Conservation (phyloP, 306 rosid genomes). For the Quercus cerris region DNA sequence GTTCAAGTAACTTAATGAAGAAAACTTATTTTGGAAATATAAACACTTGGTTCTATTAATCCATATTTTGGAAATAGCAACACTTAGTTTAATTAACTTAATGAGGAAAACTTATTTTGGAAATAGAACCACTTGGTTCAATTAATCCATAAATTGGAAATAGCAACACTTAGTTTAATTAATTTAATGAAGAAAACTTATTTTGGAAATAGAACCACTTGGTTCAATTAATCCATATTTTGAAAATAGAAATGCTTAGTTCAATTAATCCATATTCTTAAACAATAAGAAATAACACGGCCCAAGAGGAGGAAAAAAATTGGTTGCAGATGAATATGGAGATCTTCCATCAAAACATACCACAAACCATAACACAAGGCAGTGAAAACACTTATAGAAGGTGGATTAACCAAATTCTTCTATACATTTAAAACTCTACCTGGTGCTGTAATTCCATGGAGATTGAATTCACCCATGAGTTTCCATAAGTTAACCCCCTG, state of each 20-base stretch:
- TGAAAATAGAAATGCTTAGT: background rate
- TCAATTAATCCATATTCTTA: background rate
- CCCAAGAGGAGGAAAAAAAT: background rate
- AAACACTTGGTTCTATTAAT: too few species aligned
- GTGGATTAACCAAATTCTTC: background rate
- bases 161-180: background rate
- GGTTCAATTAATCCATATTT: background rate
- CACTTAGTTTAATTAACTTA: background rate
- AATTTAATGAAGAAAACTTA: background rate
- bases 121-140: background rate
- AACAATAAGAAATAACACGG: background rate
- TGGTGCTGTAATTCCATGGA: conserved; percentile 91
- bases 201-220: background rate
- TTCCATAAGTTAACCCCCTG: conserved; percentile 95
- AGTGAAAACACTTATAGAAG: background rate
- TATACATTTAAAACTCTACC: conserved; percentile 39
- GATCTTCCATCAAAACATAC: background rate
- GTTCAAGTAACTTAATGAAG: background rate
- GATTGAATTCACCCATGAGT: conserved; percentile 90
- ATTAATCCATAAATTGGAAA: too few species aligned
- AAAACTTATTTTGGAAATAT: background rate
- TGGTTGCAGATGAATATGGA: background rate
- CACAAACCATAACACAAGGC: background rate
- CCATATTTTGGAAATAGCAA: background rate
- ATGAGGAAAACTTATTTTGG: background rate